Evolutionary conservation across 129 eudicot species (phyloP).

Genomic region (Pulicaria dysenterica): DNA sequence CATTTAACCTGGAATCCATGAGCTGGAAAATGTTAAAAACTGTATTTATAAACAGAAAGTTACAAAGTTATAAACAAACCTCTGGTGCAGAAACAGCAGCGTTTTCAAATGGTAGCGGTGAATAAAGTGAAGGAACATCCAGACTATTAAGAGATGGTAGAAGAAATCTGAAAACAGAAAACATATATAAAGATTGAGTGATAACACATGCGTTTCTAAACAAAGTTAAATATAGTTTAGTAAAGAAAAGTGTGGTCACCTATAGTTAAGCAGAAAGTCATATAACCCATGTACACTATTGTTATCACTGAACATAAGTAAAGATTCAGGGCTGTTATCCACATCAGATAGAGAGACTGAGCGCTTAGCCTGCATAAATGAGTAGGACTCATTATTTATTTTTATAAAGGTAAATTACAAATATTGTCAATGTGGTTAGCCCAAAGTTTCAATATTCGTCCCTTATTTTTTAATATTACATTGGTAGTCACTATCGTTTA

Average conservation of each 20-base stretch:
- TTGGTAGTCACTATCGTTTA: too few species aligned
- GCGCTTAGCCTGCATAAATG: slow-evolving; percentile 60
- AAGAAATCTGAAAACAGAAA: slow-evolving; percentile 51
- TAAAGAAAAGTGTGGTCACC: slow-evolving; percentile 40
- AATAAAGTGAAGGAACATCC: slow-evolving; percentile 83
- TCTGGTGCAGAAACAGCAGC: slow-evolving; percentile 89
- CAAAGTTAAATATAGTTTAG: neutral
- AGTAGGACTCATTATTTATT: neutral
- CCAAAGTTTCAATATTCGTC: too few species aligned
- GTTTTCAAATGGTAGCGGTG: slow-evolving; percentile 79
- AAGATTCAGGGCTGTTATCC: slow-evolving; percentile 84
- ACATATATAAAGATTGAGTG: neutral
- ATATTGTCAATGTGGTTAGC: too few species aligned
- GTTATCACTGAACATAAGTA: slow-evolving; percentile 62
- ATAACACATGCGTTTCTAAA: too few species aligned
- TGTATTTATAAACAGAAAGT: slow-evolving; percentile 1
- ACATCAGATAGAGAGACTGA: slow-evolving; percentile 50
- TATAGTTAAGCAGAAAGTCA: slow-evolving; percentile 82
- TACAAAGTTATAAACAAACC: slow-evolving; percentile 46
- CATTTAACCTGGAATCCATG: slow-evolving; percentile 62
- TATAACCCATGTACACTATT: slow-evolving; percentile 70
- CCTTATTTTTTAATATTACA: too few species aligned
- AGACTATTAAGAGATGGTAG: slow-evolving; percentile 54
- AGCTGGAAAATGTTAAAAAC: neutral
- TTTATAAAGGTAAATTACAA: too few species aligned